Evolutionary conservation across 1,284 basidiomycete species (phyloP).

Genomic region (Cryptococcus sp.): DNA sequence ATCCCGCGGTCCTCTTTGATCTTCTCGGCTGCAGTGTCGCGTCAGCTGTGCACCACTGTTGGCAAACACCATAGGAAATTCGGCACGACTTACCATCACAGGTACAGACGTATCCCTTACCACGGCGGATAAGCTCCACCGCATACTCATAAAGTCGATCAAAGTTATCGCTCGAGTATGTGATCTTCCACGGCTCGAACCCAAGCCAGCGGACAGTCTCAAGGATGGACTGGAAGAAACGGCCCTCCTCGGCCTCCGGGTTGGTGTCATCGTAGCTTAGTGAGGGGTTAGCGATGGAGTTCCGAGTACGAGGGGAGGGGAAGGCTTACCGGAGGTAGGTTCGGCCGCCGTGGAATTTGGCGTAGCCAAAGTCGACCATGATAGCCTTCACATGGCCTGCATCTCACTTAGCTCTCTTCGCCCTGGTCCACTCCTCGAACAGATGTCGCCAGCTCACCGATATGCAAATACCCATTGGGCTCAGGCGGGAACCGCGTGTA

Average conservation of each 20-base stretch:
- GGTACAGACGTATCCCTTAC: constrained; percentile 93
- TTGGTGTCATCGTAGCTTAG: constrained; percentile 90
- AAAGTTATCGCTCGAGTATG: constrained; percentile 98
- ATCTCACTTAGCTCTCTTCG: not conserved
- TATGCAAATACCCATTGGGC: constrained; percentile 94
- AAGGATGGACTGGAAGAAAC: constrained; percentile 94
- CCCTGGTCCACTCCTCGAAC: not conserved
- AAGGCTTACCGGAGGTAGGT: constrained; percentile 71
- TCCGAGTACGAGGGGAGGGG: not conserved
- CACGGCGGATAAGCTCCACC: constrained; percentile 82
- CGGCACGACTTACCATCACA: constrained; percentile 70
- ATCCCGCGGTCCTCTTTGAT: constrained; percentile 83
- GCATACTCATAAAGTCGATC: constrained; percentile 82
- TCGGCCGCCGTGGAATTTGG: constrained; percentile 82
- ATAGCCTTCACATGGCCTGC: constrained; percentile 92
- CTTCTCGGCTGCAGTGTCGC: constrained; percentile 65
- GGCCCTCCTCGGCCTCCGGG: constrained; percentile 93
- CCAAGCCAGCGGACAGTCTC: constrained; percentile 96
- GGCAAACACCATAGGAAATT: not conserved
- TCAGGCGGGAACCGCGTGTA: constrained; percentile 98
- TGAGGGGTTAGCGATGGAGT: not conserved
- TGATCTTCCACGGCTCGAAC: constrained; percentile 98
- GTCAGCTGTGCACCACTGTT: constrained; percentile 5
- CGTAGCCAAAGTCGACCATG: constrained; percentile 97
- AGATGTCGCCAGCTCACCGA: constrained; percentile 53